Evolutionary conservation across 2,329 filamentous ascomycete genomes (phyloP).

Genomic region (Neopestalotiopsis rosae): DNA sequence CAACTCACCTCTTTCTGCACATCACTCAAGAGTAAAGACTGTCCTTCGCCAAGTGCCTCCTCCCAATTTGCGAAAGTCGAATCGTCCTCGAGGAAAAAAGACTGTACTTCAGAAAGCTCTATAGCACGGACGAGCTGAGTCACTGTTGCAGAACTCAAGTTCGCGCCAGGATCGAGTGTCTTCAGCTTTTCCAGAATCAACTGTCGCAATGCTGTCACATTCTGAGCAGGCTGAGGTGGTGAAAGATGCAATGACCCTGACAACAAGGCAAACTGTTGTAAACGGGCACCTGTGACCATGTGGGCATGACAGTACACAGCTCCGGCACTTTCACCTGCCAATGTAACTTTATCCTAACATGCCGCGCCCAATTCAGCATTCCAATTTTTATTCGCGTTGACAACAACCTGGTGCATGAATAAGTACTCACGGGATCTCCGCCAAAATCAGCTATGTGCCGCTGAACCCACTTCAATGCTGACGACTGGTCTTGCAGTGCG

Average conservation of each 20-base stretch:
- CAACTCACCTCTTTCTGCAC: constrained; percentile 45
- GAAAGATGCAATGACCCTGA: constrained; percentile 50
- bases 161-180: constrained; percentile 21
- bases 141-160: constrained; percentile 32
- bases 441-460: constrained; percentile 39
- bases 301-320: constrained; percentile 51
- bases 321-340: constrained; percentile 52
- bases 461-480: constrained; percentile 63
- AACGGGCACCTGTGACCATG: constrained; percentile 36
- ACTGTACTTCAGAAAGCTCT: constrained; percentile 41
- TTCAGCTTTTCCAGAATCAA: constrained; percentile 34
- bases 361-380: not conserved
- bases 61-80: constrained; percentile 43
- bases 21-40: constrained; percentile 47
- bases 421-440: constrained; percentile 30
- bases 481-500: constrained; percentile 51
- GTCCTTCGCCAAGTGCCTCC: constrained; percentile 33
- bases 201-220: constrained; percentile 37
- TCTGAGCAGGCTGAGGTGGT: constrained; percentile 42
- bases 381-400: constrained; percentile 19
- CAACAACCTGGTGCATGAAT: too few relatives aligned
- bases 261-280: constrained; percentile 42
- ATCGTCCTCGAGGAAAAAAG: constrained; percentile 48
- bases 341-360: constrained; percentile 42
- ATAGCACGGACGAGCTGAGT: constrained; percentile 39